Evolutionary conservation across 306 rosid species (phyloP), one percentile per base, ranked within the genome.

Genomic region (Glycine soja): DNA sequence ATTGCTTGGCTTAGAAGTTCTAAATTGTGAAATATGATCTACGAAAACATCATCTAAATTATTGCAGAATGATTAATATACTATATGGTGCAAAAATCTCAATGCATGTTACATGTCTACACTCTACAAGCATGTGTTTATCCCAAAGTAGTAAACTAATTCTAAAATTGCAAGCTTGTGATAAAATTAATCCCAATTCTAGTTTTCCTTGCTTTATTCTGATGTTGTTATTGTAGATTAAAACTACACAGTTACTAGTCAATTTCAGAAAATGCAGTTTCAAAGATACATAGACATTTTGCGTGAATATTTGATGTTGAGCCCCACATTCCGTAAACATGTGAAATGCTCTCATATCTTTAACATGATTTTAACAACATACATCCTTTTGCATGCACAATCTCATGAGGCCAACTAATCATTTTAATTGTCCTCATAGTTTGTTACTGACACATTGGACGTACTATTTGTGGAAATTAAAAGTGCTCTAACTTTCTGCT

Each of bases 341-440:
- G 34, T 50, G 30, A 65, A 64, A 68, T 18, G 48, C 80, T 82
- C 90, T 85, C 90, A 88, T 59, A 58, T 45, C 71, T 76, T 85
- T 43, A 72, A 76, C 85, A 87, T 75, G 85, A 82, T 71, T 82
- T 80, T 19, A 75, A 67, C 80, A 6, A 74, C 34, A 70, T 57
- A n/a, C 45, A 50, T 74, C 47, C 67, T 42, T 72, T 75, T 56
- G 63, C 84, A 62, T 69, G 54, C 80, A 84, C 4, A 70, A 81
- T 71, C 53, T 78, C 87, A 67, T 78, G 83, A 84, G 74, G 72
- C 82, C 80, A 85, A 72, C 80, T 54, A 72, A 61, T 48, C 56
- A 18, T 57, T 72, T n/a, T 8, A 30, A 61, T 11, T 36, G 38
- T 70, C 76, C 74, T 68, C 80, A 8, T 8, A 43, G 50, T 73